A percentile compares a stretch with the other conserved stretches of the same genome.
Evolutionary conservation across 148 eudicot species (phyloP).

Genomic region (Tetragonia tetragonoides): DNA sequence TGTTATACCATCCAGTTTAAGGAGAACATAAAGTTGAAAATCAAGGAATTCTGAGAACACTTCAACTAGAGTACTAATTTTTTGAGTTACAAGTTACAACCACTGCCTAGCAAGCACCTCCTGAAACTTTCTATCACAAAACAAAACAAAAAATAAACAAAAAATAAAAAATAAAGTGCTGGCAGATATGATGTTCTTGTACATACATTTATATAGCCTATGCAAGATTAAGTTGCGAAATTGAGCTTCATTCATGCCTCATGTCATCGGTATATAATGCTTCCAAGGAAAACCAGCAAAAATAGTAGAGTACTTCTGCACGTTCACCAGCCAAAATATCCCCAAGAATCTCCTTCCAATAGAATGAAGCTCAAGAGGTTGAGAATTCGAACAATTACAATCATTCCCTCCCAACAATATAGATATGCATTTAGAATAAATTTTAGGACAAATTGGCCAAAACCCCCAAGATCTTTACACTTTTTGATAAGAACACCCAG

Average conservation of each 20-base stretch:
- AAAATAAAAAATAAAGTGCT: neutral
- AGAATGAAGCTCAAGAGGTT: constrained; percentile 36
- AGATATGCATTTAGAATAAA: constrained; percentile 50
- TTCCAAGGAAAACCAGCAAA: constrained; percentile 62
- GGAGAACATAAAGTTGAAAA: too few relatives aligned
- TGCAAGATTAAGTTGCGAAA: neutral
- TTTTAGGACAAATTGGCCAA: too few relatives aligned
- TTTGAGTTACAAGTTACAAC: too few relatives aligned
- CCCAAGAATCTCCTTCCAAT: constrained; percentile 50
- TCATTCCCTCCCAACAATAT: constrained; percentile 55
- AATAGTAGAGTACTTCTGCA: constrained; percentile 58
- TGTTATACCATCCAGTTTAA: too few relatives aligned
- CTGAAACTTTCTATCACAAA: neutral
- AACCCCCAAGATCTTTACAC: too few relatives aligned
- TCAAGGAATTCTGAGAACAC: too few relatives aligned
- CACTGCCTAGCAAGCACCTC: neutral
- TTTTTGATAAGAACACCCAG: too few relatives aligned
- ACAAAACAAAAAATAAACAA: neutral
- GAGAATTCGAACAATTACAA: constrained; percentile 35
- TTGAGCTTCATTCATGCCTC: constrained; percentile 40
- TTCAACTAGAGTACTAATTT: too few relatives aligned
- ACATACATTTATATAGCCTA: neutral
- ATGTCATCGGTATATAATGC: constrained; percentile 31
- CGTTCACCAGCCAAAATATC: constrained; percentile 61
- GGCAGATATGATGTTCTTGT: neutral